Evolutionary conservation across 495 filamentous ascomycete genomes (phyloP).

Genomic region (Penicillium waksmanii): DNA sequence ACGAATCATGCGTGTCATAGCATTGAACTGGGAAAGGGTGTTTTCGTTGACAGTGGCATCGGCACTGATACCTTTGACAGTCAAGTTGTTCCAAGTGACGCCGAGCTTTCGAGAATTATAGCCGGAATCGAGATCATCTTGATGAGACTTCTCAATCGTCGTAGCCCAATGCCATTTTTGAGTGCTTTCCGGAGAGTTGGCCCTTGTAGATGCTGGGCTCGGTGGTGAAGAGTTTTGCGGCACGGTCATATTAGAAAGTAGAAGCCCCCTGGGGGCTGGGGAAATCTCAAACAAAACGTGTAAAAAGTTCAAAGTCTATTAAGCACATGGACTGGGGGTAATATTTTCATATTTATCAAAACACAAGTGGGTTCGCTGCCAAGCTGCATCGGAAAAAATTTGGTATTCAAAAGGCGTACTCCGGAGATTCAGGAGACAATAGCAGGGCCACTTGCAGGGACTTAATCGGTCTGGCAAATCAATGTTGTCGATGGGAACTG

Average conservation of each 20-base stretch:
- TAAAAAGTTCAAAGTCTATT: not conserved
- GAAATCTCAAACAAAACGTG: not conserved
- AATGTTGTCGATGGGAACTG: not conserved
- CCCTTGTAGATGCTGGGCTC: not conserved
- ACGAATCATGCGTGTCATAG: constrained; percentile 41
- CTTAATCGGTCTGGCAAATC: not conserved
- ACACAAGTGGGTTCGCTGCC: not conserved
- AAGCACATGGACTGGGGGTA: not conserved
- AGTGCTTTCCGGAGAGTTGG: not conserved
- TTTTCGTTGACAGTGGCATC: constrained; percentile 55
- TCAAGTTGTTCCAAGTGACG: constrained; percentile 58
- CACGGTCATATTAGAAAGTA: not conserved
- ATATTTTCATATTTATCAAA: not conserved
- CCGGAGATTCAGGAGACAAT: not conserved
- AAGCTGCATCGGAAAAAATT: not conserved
- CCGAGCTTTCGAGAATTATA: constrained; percentile 55
- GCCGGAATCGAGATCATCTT: constrained; percentile 49
- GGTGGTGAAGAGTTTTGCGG: not conserved
- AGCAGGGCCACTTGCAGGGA: not conserved
- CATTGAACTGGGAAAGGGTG: constrained; percentile 61
- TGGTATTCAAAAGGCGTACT: not conserved
- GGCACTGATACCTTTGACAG: constrained; percentile 44
- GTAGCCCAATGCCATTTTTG: constrained; percentile 1
- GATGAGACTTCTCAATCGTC: constrained; percentile 29
- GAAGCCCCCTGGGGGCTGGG: not conserved